phyloP scores from a whole-genome alignment of 2,329 filamentous ascomycete species.

The Colletotrichum horii region DNA sequence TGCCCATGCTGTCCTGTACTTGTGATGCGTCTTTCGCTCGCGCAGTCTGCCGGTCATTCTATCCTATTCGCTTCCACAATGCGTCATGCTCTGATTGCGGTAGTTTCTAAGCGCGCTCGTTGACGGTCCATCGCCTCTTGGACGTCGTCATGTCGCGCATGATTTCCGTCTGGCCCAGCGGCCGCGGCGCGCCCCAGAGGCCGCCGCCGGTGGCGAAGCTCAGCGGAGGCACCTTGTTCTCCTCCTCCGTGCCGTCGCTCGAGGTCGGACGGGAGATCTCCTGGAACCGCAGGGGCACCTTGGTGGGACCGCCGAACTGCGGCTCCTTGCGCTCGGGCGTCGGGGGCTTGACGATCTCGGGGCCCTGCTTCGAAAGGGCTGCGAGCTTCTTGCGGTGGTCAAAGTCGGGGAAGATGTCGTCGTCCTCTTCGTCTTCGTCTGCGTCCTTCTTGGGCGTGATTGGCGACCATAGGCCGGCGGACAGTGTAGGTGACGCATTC shows the following conservation, averaged over 20 bases:
- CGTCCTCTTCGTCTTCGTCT: conserved; percentile 56
- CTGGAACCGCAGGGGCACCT: conserved; percentile 18
- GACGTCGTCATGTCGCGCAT: conserved; percentile 49
- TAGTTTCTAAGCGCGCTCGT: conserved; percentile 38
- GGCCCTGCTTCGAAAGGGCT: conserved; percentile 7
- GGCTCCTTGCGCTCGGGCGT: conserved; percentile 26
- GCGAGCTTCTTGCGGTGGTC: conserved; percentile 39
- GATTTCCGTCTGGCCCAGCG: conserved; percentile 48
- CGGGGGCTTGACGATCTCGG: conserved; percentile 12
- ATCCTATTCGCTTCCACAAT: background rate
- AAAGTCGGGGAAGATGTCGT: conserved; percentile 58
- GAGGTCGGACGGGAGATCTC: conserved; percentile 22
- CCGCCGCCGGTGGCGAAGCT: conserved; percentile 47
- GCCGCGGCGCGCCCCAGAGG: conserved; percentile 48
- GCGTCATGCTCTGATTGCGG: background rate
- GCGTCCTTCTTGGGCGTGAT: conserved; percentile 33
- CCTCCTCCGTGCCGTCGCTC: conserved; percentile 29
- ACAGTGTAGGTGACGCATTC: conserved; percentile 42
- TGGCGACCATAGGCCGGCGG: conserved; percentile 55
- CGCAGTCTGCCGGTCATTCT: background rate
- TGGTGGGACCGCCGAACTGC: conserved; percentile 7
- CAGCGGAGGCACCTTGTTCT: conserved; percentile 38
- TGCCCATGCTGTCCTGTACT: background rate
- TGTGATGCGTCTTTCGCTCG: background rate
- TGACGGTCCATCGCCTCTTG: conserved; percentile 63